Percentiles rank a stretch among this genome's conserved stretches.
Evolutionary conservation across 75 land plant genomes (phyloP).

Genomic region (Cryptomeria japonica): DNA sequence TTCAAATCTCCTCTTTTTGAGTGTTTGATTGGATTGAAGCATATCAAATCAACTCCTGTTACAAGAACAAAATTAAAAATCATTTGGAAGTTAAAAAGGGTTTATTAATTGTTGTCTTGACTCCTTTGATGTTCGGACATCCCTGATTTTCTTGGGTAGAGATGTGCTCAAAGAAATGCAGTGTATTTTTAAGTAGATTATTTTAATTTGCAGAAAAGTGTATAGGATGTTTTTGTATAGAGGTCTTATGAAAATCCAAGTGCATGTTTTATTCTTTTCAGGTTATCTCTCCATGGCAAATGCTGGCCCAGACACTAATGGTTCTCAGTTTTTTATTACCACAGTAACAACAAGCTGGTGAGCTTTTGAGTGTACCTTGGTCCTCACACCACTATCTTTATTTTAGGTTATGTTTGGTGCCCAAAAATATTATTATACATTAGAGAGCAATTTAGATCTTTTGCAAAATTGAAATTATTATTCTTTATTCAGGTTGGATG

Average conservation of each 20-base stretch:
- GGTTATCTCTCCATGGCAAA: conserved; percentile 94
- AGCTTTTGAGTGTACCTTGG: neutral
- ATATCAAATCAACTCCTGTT: neutral
- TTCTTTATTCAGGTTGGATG: conserved; percentile 76
- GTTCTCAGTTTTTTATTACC: conserved; percentile 94
- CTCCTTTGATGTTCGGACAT: neutral
- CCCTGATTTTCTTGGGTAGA: neutral
- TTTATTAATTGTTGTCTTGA: neutral
- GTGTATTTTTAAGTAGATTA: neutral
- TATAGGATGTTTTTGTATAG: neutral
- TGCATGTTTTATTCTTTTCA: conserved; percentile 5
- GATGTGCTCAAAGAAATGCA: neutral
- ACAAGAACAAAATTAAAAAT: neutral
- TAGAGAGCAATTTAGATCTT: neutral
- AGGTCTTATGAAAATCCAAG: neutral
- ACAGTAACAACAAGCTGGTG: conserved; percentile 93
- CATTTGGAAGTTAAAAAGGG: neutral
- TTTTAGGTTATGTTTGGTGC: neutral
- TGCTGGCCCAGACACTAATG: conserved; percentile 90
- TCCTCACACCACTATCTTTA: neutral
- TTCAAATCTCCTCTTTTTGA: neutral
- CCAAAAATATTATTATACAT: neutral
- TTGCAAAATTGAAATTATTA: neutral
- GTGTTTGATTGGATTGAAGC: neutral
- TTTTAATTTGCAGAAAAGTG: neutral